Base-by-base conservation (phyloP, 129 eudicot genomes). In the Solidago caesia region DNA sequence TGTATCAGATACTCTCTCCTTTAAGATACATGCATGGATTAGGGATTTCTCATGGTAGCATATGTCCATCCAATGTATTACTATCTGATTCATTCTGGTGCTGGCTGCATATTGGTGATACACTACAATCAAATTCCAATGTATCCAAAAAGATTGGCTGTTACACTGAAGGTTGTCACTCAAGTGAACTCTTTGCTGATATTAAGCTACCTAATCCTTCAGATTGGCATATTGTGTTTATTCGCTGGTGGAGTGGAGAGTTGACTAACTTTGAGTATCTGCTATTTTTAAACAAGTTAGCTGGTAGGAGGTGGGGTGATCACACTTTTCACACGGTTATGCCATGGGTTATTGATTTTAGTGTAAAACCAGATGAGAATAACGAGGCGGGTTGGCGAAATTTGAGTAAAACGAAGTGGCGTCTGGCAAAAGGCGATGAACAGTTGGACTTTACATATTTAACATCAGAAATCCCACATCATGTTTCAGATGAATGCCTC, bases 281-380 rank as follows among this genome's bases (percentile, higher is more conserved):
- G 55, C 88, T 94, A 9, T 64, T 87, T 67, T 82, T 94, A 63
- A 94, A 94, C 81, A 84, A 82, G 61, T 49, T 90, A 72, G 96
- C 98, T 21, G 98, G 98, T 75, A 90, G 98, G 77, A 90, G 97
- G 75, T 94, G 97, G 97, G 96, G 98, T 0, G 98, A 94, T 70
- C 89, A 94, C 70, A 85, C 91, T 70, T 94, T 94, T 75, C 87
- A 90, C 73, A 85, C 87, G 2, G 98, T 94, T 39, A 94, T 94
- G 98, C 98, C 98, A 62, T 94, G 98, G 97, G 88, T 94, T 55
- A 85, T 91, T 60, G 98, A 94, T 87, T 94, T 94, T 79, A 88
- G 88, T 87, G 86, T 77, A 41, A 90, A 90, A 79, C 97, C 98
- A 7, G 92, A 88, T 75, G 93, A 85, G 72, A 80, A 80, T 14